phyloP scores from a whole-genome alignment of 148 eudicot species.

The Talinum fruticosum region DNA sequence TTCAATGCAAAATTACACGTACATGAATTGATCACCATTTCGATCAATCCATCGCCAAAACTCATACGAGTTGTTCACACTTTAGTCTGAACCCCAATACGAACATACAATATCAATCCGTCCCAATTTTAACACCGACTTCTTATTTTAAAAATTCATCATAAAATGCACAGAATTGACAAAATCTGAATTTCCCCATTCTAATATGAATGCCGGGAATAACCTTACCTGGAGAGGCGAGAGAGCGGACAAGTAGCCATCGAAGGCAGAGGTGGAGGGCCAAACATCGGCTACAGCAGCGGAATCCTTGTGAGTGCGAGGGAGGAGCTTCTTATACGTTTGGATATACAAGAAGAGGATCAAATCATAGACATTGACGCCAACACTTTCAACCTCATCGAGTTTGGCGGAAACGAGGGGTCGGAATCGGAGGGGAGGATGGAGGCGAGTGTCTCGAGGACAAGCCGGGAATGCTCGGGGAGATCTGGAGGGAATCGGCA shows the following conservation, averaged over 20 bases:
- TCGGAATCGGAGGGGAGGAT: slow-evolving; percentile 60
- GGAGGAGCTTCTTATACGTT: slow-evolving; percentile 67
- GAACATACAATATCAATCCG: background rate
- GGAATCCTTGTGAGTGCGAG: slow-evolving; percentile 61
- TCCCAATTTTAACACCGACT: background rate
- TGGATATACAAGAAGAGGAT: slow-evolving; percentile 59
- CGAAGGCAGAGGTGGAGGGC: slow-evolving; percentile 92
- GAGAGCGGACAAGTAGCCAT: slow-evolving; percentile 81
- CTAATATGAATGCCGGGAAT: background rate
- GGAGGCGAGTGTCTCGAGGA: slow-evolving; percentile 59
- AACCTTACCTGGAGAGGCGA: slow-evolving; percentile 79
- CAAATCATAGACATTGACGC: slow-evolving; percentile 59
- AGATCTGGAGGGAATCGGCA: slow-evolving; percentile 54
- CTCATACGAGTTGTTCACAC: background rate
- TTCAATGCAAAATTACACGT: too few relatives aligned
- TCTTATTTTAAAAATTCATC: too few relatives aligned
- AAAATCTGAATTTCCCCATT: background rate
- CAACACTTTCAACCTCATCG: slow-evolving; percentile 35
- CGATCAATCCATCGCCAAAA: background rate
- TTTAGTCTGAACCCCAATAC: background rate
- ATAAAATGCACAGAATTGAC: background rate
- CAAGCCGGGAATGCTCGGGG: slow-evolving; percentile 60
- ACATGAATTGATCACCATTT: background rate
- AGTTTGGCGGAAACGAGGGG: slow-evolving; percentile 30
- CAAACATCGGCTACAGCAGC: slow-evolving; percentile 78